These are phyloP conservation scores for Acephala macrosclerotiorum DNA, from an alignment of 2,329 filamentous ascomycete genomes.

Conservation along the genomic window DNA sequence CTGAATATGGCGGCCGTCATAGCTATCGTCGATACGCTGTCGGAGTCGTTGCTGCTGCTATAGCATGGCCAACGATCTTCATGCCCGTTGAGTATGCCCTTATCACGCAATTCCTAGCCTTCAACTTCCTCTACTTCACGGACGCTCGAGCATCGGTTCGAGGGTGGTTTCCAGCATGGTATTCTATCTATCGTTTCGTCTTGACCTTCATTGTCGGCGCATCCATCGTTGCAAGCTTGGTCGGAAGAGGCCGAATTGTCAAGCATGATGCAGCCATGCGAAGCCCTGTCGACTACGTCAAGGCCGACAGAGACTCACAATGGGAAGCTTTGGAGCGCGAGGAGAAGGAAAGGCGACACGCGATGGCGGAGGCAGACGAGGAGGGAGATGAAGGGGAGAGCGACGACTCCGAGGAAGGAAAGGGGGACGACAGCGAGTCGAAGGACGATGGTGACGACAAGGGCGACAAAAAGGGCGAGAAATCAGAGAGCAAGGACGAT, in stretches of 20 bases:
- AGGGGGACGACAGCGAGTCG: constrained; percentile 44
- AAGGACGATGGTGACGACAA: constrained; percentile 41
- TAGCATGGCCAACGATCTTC: constrained; percentile 90
- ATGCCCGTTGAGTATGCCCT: constrained; percentile 86
- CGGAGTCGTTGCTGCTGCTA: constrained; percentile 78
- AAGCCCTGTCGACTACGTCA: constrained; percentile 39
- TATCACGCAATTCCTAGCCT: constrained; percentile 85
- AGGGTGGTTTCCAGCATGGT: constrained; percentile 88
- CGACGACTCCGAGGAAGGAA: constrained; percentile 21
- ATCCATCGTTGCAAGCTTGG: constrained; percentile 80
- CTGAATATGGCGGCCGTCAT: constrained; percentile 69
- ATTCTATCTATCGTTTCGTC: constrained; percentile 88
- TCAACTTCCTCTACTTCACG: constrained; percentile 85
- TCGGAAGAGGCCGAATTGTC: constrained; percentile 75
- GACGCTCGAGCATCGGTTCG: constrained; percentile 75
- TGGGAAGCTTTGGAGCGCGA: constrained; percentile 41
- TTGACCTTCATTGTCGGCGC: constrained; percentile 88
- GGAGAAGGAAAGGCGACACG: constrained; percentile 37
- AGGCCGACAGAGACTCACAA: constrained; percentile 39
- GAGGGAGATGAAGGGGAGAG: constrained; percentile 29
- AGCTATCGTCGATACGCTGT: constrained; percentile 84
- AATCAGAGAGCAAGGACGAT: constrained; percentile 23
- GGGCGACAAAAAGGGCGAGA: constrained; percentile 20
- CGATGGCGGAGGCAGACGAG: constrained; percentile 28
- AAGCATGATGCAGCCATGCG: constrained; percentile 40